Conservation (phyloP, 495 filamentous ascomycete genomes). For the Hypoxylon crocopeplum region DNA sequence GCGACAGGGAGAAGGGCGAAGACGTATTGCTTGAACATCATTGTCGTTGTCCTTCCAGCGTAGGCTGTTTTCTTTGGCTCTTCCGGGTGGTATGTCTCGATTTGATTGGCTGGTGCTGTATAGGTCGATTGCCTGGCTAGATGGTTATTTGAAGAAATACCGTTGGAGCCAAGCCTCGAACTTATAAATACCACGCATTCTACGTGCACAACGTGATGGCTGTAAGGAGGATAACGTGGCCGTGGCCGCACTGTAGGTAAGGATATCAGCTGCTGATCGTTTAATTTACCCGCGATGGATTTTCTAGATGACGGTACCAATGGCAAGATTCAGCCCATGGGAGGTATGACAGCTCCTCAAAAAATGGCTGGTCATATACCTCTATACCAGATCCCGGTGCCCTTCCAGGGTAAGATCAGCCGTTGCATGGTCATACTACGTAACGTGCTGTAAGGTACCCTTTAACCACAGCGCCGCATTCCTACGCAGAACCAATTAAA, state of each 20-base stretch:
- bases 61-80: background rate
- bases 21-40: constrained; percentile 20
- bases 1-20: constrained; percentile 12
- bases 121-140: no score
- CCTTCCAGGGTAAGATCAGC: constrained; percentile 24
- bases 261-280: constrained; percentile 13
- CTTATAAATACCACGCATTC: no score
- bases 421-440: constrained; percentile 3
- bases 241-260: constrained; percentile 3
- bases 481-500: constrained; percentile 13
- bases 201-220: no score
- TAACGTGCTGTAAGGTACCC: constrained; percentile 16
- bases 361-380: constrained; percentile 16
- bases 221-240: background rate
- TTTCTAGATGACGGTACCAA: background rate
- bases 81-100: background rate
- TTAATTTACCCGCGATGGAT: constrained; percentile 24
- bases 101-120: background rate
- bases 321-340: constrained; percentile 4
- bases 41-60: background rate
- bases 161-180: background rate
- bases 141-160: no score
- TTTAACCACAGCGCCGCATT: constrained; percentile 8
- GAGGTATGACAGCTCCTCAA: constrained; percentile 6
- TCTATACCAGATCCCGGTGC: constrained; percentile 22